A percentile compares a stretch with the other conserved stretches of the same genome.
phyloP scores from a whole-genome alignment of 2,329 filamentous ascomycete genomes.

The Aspergillus pseudoviridinutans region DNA sequence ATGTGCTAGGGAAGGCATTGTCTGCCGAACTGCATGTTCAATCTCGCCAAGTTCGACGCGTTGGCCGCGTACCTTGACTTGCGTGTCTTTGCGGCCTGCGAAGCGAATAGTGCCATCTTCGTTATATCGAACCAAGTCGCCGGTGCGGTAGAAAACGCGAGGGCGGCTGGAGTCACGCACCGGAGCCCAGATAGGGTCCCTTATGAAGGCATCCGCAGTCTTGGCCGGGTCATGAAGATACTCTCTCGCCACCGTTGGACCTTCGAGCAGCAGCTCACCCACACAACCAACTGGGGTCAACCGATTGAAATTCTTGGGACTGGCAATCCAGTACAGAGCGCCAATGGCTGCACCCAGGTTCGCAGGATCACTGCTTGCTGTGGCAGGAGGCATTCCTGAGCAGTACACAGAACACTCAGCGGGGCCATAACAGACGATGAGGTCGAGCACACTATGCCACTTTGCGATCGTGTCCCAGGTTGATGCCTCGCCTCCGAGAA shows the following conservation, averaged over 20 bases:
- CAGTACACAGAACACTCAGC: not conserved
- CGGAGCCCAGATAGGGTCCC: not conserved
- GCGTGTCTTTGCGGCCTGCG: conserved; percentile 22
- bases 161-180: not conserved
- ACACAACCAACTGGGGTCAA: not conserved
- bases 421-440: not conserved
- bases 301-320: not conserved
- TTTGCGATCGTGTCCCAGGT: not conserved
- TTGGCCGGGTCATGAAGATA: conserved; percentile 1
- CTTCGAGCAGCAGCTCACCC: not conserved
- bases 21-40: conserved; percentile 16
- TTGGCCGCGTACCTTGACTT: conserved; percentile 20
- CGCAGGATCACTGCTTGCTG: not conserved
- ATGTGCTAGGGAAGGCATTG: conserved; percentile 29
- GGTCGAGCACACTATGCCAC: not conserved
- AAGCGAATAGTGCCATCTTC: conserved; percentile 14
- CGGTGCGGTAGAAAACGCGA: conserved; percentile 17
- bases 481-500: not conserved
- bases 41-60: conserved; percentile 28
- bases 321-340: not conserved
- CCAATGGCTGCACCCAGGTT: not conserved
- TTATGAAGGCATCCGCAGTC: not conserved
- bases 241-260: not conserved
- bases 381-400: not conserved
- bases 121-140: conserved; percentile 20